A percentile compares a stretch with the other conserved stretches of the same genome.
Conservation (phyloP, 495 filamentous ascomycete genomes). For the Podospora didyma region DNA sequence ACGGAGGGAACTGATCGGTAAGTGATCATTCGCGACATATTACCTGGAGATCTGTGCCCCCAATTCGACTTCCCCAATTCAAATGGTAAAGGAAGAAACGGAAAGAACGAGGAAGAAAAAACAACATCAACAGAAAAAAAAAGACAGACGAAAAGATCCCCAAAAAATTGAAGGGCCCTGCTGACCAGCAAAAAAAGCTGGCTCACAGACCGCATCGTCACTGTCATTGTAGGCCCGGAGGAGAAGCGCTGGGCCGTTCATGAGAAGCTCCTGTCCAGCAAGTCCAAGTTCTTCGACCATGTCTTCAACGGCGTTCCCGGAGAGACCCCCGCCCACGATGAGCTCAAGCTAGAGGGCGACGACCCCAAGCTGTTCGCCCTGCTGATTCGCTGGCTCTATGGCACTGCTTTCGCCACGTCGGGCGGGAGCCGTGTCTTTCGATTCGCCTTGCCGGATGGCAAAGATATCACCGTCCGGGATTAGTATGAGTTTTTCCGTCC, state of each 20-base stretch:
- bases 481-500: conserved; percentile 19
- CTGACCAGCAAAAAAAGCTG: conserved; percentile 5
- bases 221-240: conserved; percentile 13
- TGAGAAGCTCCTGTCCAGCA: conserved; percentile 19
- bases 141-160: neutral
- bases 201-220: conserved; percentile 22
- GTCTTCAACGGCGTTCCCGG: conserved; percentile 9
- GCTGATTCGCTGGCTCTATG: conserved; percentile 27
- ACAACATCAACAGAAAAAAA: no score
- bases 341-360: conserved; percentile 13
- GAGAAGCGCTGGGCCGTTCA: conserved; percentile 19
- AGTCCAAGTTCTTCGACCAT: conserved; percentile 20
- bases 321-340: neutral
- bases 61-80: no score
- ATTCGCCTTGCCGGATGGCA: conserved; percentile 14
- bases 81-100: no score
- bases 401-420: conserved; percentile 15
- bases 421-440: conserved; percentile 10
- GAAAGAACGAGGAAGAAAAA: no score
- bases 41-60: no score
- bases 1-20: no score
- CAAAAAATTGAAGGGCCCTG: neutral
- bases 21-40: no score
- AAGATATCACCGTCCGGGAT: conserved; percentile 15
- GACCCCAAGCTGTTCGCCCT: conserved; percentile 22